phyloP scores from a whole-genome alignment of 2,329 filamentous ascomycete species.

The Orbilia javanica region DNA sequence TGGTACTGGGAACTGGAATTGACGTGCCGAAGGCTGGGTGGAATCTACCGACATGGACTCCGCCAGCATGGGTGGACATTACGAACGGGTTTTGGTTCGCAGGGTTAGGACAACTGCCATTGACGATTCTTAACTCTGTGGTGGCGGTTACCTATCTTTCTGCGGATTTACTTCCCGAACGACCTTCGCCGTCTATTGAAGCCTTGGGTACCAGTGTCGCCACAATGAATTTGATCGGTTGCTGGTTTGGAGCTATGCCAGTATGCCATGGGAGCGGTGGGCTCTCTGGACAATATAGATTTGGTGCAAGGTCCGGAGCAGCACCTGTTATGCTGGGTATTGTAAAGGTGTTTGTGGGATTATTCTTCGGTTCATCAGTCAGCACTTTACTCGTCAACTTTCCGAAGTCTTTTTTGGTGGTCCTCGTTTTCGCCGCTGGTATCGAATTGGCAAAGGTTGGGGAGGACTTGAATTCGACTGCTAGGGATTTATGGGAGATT shows the following conservation, averaged over 20 bases:
- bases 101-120: conserved; percentile 87
- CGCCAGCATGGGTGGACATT: conserved; percentile 57
- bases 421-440: conserved; percentile 91
- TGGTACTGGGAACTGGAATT: conserved; percentile 69
- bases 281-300: conserved; percentile 88
- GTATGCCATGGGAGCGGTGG: conserved; percentile 94
- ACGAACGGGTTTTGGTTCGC: conserved; percentile 60
- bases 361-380: conserved; percentile 81
- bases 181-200: conserved; percentile 78
- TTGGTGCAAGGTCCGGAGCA: conserved; percentile 88
- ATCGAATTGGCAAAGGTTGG: conserved; percentile 88
- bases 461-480: conserved; percentile 80
- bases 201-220: conserved; percentile 84
- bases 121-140: conserved; percentile 92
- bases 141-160: conserved; percentile 87
- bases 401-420: conserved; percentile 80
- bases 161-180: conserved; percentile 78
- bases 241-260: conserved; percentile 96
- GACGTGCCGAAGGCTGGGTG: conserved; percentile 59
- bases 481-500: conserved; percentile 69
- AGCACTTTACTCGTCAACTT: conserved; percentile 78
- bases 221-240: conserved; percentile 83
- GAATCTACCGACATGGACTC: conserved; percentile 54
- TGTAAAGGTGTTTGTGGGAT: conserved; percentile 80
- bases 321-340: conserved; percentile 83